Percentiles rank a stretch among this genome's conserved stretches.
phyloP scores from a whole-genome alignment of 2,329 filamentous ascomycete genomes.

The Septoria petroselini region DNA sequence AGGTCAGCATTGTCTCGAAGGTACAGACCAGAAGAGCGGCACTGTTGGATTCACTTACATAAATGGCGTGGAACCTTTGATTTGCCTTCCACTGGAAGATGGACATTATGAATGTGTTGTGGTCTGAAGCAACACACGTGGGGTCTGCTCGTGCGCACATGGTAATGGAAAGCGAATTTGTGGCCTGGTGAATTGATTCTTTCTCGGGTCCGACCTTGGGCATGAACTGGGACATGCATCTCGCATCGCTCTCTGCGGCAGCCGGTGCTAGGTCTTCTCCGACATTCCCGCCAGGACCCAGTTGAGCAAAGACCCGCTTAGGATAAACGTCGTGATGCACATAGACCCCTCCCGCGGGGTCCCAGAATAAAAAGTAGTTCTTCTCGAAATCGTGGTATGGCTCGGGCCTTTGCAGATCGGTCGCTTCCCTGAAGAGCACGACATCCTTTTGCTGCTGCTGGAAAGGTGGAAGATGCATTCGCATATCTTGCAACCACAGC shows the following conservation, averaged over 20 bases:
- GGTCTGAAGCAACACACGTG: slow-evolving; percentile 45
- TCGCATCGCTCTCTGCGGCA: slow-evolving; percentile 41
- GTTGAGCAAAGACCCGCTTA: slow-evolving; percentile 49
- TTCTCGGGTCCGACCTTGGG: slow-evolving; percentile 12
- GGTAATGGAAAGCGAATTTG: slow-evolving; percentile 57
- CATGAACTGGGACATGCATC: slow-evolving; percentile 48
- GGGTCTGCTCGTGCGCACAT: slow-evolving; percentile 51
- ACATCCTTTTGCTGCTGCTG: slow-evolving; percentile 26
- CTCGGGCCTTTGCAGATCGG: slow-evolving; percentile 52
- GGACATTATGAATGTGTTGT: slow-evolving; percentile 54
- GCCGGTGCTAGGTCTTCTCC: slow-evolving; percentile 48
- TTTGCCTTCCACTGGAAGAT: slow-evolving; percentile 57
- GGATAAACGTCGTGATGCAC: slow-evolving; percentile 55
- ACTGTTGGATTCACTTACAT: slow-evolving; percentile 28
- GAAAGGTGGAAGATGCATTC: slow-evolving; percentile 45
- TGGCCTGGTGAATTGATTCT: slow-evolving; percentile 57
- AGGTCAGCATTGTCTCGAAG: too few relatives aligned
- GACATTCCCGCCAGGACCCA: slow-evolving; percentile 47
- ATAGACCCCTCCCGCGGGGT: slow-evolving; percentile 46
- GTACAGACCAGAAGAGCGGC: too few relatives aligned
- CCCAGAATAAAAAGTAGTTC: slow-evolving; percentile 64
- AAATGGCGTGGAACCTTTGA: slow-evolving; percentile 50
- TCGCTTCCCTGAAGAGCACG: slow-evolving; percentile 43
- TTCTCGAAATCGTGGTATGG: slow-evolving; percentile 53
- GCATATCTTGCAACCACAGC: slow-evolving; percentile 56